These are phyloP conservation scores for Termitomyces sp. DNA, from an alignment of 768 basidiomycete species.

Conservation along the genomic window DNA sequence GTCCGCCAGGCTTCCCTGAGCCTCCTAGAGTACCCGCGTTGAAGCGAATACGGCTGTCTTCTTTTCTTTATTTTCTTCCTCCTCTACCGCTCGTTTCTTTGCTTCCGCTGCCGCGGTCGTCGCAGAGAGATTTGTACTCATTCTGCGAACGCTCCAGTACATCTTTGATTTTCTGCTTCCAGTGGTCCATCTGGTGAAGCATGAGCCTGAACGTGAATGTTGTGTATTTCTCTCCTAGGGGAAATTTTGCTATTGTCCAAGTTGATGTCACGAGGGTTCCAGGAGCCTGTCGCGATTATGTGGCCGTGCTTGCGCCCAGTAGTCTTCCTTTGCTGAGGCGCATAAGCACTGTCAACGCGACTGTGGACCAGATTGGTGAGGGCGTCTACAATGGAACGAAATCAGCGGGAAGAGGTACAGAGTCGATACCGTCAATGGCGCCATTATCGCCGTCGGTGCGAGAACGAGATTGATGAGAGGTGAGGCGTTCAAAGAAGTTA, in stretches of 20 bases:
- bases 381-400: constrained; percentile 34
- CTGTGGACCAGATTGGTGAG: constrained; percentile 24
- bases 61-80: constrained; percentile 4
- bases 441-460: constrained; percentile 27
- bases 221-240: constrained; percentile 41
- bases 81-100: constrained; percentile 1
- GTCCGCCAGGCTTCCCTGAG: constrained; percentile 19
- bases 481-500: constrained; percentile 50
- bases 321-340: constrained; percentile 1
- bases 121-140: constrained; percentile 56
- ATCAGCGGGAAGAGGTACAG: constrained; percentile 31
- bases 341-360: constrained; percentile 6
- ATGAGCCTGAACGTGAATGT: constrained; percentile 67
- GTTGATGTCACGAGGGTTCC: constrained; percentile 13
- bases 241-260: constrained; percentile 36
- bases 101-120: constrained; percentile 17
- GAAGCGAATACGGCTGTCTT: constrained; percentile 25
- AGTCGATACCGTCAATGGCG: constrained; percentile 19
- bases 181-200: constrained; percentile 60
- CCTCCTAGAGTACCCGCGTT: constrained; percentile 20
- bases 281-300: constrained; percentile 20
- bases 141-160: constrained; percentile 50
- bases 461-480: constrained; percentile 37
- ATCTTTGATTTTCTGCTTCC: constrained; percentile 52
- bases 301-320: constrained; percentile 22